Evolutionary conservation across 257 asterid species (phyloP).

Genomic region (Solanum microdontum): DNA sequence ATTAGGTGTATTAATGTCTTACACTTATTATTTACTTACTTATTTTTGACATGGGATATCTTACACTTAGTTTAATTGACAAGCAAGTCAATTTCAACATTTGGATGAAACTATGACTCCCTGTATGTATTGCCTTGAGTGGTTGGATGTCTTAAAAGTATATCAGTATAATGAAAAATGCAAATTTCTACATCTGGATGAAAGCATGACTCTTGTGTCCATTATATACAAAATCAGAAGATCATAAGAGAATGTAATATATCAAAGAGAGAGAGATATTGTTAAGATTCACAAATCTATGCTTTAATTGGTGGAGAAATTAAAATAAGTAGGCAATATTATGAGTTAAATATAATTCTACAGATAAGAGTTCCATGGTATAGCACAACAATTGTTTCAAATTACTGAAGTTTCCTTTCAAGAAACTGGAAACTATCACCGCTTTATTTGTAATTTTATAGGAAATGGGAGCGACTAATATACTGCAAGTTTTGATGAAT

Average conservation of each 20-base stretch:
- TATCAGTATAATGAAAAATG: not conserved
- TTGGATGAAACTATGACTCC: not conserved
- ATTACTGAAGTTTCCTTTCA: not conserved
- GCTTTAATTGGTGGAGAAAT: not conserved
- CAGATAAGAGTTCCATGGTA: not conserved
- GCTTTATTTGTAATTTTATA: not conserved
- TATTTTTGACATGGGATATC: not conserved
- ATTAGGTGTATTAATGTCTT: not conserved
- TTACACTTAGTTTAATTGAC: not conserved
- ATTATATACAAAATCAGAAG: not conserved
- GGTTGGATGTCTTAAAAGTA: not conserved
- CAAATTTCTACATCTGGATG: not conserved
- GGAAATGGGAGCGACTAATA: not conserved
- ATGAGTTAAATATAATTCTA: not conserved
- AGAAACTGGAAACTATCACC: not conserved
- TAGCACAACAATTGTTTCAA: not conserved
- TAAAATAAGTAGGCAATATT: not conserved
- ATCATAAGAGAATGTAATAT: not conserved
- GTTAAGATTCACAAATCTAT: not conserved
- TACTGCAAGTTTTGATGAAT: not conserved
- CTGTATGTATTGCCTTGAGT: not conserved
- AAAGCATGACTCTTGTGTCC: not conserved
- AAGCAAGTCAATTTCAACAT: not conserved
- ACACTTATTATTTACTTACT: not conserved
- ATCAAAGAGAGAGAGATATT: not conserved